Conservation (phyloP, 768 basidiomycete species). For the Boletus subparvulus region DNA sequence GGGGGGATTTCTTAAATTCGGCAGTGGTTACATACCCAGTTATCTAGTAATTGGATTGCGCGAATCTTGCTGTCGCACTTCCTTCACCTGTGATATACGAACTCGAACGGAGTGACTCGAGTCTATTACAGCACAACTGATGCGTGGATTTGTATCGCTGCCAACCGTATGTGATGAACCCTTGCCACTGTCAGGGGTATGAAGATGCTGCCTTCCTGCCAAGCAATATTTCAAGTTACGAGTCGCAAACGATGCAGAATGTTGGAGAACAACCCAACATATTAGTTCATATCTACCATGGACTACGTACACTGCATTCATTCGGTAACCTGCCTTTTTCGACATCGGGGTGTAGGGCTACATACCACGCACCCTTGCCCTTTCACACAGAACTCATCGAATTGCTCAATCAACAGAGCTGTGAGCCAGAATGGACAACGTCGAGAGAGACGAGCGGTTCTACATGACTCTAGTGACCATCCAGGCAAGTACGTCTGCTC, state of each 20-base stretch:
- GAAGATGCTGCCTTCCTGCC: not conserved
- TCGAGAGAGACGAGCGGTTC: conserved; percentile 8
- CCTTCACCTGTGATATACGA: not conserved
- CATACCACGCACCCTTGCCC: too few relatives aligned
- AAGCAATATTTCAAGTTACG: not conserved
- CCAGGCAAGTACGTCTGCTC: not conserved
- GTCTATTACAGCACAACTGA: conserved; percentile 1
- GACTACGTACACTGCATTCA: too few relatives aligned
- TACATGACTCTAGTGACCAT: conserved; percentile 23
- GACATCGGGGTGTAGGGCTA: too few relatives aligned
- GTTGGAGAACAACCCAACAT: too few relatives aligned
- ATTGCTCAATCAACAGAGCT: not conserved
- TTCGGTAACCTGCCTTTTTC: too few relatives aligned
- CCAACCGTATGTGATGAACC: not conserved
- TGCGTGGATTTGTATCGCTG: conserved; percentile 15
- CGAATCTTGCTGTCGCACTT: not conserved
- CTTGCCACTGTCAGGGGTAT: conserved; percentile 9
- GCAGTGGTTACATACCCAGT: not conserved
- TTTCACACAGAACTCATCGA: not conserved
- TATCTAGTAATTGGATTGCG: conserved; percentile 3
- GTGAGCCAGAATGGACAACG: not conserved
- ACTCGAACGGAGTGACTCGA: not conserved
- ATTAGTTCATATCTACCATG: too few relatives aligned
- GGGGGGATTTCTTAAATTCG: not conserved
- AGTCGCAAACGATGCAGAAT: too few relatives aligned